Conservation (phyloP, 2,329 filamentous ascomycete genomes). For the Alternaria dauci region DNA sequence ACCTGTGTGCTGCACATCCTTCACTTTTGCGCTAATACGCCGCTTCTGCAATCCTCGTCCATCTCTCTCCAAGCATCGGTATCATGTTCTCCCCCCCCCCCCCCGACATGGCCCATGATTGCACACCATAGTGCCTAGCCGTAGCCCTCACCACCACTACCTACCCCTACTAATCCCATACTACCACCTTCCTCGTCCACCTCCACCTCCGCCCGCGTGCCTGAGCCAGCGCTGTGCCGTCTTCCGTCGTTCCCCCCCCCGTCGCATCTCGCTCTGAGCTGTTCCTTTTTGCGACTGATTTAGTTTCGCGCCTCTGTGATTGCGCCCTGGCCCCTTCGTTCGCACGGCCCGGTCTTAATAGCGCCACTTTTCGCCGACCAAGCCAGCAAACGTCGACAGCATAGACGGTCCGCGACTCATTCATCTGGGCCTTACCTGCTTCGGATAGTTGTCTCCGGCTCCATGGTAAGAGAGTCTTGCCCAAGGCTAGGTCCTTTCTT, state of each 20-base stretch:
- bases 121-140: not conserved
- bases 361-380: slow-evolving; percentile 39
- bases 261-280: slow-evolving; percentile 16
- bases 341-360: slow-evolving; percentile 38
- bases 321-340: slow-evolving; percentile 39
- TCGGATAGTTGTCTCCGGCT: slow-evolving; percentile 48
- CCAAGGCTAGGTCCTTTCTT: slow-evolving; percentile 41
- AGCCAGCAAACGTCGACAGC: slow-evolving; percentile 44
- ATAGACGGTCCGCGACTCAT: slow-evolving; percentile 42
- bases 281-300: slow-evolving; percentile 26
- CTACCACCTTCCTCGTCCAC: not conserved
- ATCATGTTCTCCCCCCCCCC: not conserved
- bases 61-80: slow-evolving; percentile 5
- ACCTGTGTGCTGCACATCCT: slow-evolving; percentile 26
- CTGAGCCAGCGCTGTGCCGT: slow-evolving; percentile 16
- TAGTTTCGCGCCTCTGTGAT: slow-evolving; percentile 28
- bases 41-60: slow-evolving; percentile 18
- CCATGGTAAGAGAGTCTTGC: slow-evolving; percentile 48
- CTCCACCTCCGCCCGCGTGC: slow-evolving; percentile 6
- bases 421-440: slow-evolving; percentile 40
- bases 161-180: not conserved
- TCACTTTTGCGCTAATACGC: slow-evolving; percentile 26
- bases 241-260: slow-evolving; percentile 9
- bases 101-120: not conserved
- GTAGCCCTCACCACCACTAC: not conserved